A percentile compares a stretch with the other conserved stretches of the same genome.
Conservation (phyloP, 768 basidiomycete genomes). For the Suillus clintonianus region DNA sequence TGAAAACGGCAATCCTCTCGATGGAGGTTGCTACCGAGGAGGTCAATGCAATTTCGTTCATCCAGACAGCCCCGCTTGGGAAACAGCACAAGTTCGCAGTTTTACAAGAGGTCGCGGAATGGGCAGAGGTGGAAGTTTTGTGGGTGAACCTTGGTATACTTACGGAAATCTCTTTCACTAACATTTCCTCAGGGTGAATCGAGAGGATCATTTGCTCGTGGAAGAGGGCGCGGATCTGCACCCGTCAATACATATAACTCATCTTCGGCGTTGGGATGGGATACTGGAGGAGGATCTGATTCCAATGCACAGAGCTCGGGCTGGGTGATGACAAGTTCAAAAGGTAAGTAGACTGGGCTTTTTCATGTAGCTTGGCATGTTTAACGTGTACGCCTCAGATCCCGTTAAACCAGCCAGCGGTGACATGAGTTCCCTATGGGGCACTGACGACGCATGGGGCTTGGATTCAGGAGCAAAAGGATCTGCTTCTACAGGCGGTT, state of each 20-base stretch:
- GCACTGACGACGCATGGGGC: slow-evolving; percentile 4
- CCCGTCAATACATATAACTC: background rate
- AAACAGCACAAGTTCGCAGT: slow-evolving; percentile 11
- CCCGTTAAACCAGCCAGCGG: background rate
- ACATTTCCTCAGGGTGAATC: slow-evolving; percentile 9
- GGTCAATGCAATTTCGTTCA: slow-evolving; percentile 33
- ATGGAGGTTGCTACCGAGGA: slow-evolving; percentile 26
- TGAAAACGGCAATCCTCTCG: slow-evolving; percentile 27
- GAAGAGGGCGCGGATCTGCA: slow-evolving; percentile 4
- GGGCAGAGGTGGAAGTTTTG: slow-evolving; percentile 19
- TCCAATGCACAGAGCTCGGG: background rate
- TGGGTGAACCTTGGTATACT: slow-evolving; percentile 5
- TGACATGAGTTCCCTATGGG: background rate
- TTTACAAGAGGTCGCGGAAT: slow-evolving; percentile 10
- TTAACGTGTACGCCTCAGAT: background rate
- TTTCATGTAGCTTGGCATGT: background rate
- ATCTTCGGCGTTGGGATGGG: slow-evolving; percentile 3
- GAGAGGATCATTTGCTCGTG: slow-evolving; percentile 9
- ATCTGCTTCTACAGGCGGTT: background rate
- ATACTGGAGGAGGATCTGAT: slow-evolving; percentile 1
- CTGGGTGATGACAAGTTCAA: background rate
- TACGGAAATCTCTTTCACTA: background rate
- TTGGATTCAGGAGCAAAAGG: slow-evolving; percentile 8
- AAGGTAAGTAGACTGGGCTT: background rate
- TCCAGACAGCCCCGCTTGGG: slow-evolving; percentile 27